These are phyloP conservation scores for Pythium sukuiense DNA, from an alignment of 352 stramenopile genomes.

Conservation along the genomic window DNA sequence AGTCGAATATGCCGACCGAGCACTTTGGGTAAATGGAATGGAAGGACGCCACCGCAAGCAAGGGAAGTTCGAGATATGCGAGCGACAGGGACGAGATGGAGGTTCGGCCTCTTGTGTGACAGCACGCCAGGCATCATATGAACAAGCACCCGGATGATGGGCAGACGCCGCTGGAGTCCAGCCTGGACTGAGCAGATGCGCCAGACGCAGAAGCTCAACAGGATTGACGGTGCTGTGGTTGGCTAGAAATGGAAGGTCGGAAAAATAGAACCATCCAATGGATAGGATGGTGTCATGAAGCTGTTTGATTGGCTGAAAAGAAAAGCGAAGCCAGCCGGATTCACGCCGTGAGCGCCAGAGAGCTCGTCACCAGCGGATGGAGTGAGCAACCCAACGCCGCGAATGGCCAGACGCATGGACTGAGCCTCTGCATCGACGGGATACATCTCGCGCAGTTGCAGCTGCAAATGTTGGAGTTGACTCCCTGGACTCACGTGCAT, in stretches of 20 bases:
- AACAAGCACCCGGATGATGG: neutral
- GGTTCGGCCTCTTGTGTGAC: neutral
- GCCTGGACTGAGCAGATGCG: neutral
- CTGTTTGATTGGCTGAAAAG: neutral
- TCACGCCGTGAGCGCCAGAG: too few relatives aligned
- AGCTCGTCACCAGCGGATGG: neutral
- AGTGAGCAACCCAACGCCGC: neutral
- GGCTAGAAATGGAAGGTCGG: neutral
- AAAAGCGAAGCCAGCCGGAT: neutral
- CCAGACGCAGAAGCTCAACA: neutral
- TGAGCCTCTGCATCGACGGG: too few relatives aligned
- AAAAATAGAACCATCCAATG: neutral
- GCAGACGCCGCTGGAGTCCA: neutral
- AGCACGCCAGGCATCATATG: neutral
- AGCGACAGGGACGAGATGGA: neutral
- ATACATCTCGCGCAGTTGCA: too few relatives aligned
- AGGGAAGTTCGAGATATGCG: neutral
- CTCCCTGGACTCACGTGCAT: too few relatives aligned
- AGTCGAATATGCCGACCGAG: neutral
- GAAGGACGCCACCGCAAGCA: neutral
- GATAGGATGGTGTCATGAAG: neutral
- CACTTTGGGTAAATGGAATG: neutral
- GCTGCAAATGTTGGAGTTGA: too few relatives aligned
- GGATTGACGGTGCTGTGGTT: neutral
- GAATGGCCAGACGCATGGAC: neutral